These are phyloP conservation scores for Calonectria fujianensis DNA, from an alignment of 2,329 filamentous ascomycete genomes.

Conservation along the genomic window DNA sequence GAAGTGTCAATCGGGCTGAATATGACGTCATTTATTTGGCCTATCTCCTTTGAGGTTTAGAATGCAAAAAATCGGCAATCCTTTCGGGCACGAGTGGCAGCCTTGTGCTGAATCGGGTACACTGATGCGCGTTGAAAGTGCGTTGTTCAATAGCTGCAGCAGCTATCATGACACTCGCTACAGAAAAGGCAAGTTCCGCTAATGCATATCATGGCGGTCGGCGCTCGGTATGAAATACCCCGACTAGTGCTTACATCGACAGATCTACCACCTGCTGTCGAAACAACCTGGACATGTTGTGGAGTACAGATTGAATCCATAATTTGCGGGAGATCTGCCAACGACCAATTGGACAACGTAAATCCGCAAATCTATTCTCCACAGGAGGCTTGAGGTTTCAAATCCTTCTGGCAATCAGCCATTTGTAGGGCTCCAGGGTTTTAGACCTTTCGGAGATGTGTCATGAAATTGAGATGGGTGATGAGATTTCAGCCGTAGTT, in stretches of 20 bases:
- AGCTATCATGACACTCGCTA: neutral
- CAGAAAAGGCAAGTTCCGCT: neutral
- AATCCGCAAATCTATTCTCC: neutral
- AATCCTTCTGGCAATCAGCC: neutral
- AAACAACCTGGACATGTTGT: neutral
- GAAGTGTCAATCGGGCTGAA: neutral
- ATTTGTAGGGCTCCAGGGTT: neutral
- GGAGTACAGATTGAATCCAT: neutral
- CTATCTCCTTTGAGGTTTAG: neutral
- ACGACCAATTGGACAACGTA: neutral
- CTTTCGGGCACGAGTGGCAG: neutral
- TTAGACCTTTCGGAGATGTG: neutral
- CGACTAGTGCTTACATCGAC: neutral
- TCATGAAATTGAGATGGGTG: neutral
- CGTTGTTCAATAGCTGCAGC: neutral
- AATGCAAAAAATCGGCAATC: neutral
- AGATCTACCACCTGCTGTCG: neutral
- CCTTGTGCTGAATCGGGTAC: neutral
- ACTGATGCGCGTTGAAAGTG: neutral
- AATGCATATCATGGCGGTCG: neutral
- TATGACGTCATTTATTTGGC: neutral
- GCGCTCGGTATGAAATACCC: neutral
- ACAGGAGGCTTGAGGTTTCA: neutral
- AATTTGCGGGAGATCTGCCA: neutral
- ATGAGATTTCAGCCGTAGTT: neutral